Evolutionary conservation across 805 yeast genomes (phyloP).

Genomic region (Cyberlindnera mrakii): DNA sequence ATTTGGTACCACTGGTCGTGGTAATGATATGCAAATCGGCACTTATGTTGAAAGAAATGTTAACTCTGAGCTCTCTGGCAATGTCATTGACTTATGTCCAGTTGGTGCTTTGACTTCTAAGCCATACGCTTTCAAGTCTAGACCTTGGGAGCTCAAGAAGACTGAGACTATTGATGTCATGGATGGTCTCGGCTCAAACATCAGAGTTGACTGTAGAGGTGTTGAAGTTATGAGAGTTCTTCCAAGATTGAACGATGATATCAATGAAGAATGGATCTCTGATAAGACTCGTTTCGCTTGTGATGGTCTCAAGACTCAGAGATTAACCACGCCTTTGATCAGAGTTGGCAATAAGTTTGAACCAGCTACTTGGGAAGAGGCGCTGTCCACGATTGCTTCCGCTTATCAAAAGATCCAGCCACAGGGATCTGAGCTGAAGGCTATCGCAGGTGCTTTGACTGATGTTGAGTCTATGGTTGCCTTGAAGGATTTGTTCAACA

Average conservation of each 20-base stretch:
- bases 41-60: conserved; percentile 81
- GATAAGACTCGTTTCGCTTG: conserved; percentile 83
- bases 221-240: conserved; percentile 81
- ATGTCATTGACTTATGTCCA: conserved; percentile 83
- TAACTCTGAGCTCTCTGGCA: conserved; percentile 81
- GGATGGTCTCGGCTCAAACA: conserved; percentile 78
- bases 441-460: conserved; percentile 72
- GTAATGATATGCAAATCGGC: conserved; percentile 89
- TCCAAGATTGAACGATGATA: conserved; percentile 80
- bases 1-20: conserved; percentile 84
- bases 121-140: conserved; percentile 87
- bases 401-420: conserved; percentile 54
- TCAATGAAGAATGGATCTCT: conserved; percentile 88
- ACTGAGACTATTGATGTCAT: conserved; percentile 81
- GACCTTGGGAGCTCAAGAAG: conserved; percentile 91
- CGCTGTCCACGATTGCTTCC: conserved; percentile 60
- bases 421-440: conserved; percentile 67
- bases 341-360: conserved; percentile 64
- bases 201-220: conserved; percentile 83
- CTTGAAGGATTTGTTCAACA: conserved; percentile 71
- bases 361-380: conserved; percentile 84
- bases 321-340: conserved; percentile 75
- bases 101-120: conserved; percentile 88
- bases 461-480: conserved; percentile 83
- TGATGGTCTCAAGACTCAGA: conserved; percentile 82